Evolutionary conservation across 169 alveolate genomes (phyloP).

Genomic region (Cystoisospora suis): DNA sequence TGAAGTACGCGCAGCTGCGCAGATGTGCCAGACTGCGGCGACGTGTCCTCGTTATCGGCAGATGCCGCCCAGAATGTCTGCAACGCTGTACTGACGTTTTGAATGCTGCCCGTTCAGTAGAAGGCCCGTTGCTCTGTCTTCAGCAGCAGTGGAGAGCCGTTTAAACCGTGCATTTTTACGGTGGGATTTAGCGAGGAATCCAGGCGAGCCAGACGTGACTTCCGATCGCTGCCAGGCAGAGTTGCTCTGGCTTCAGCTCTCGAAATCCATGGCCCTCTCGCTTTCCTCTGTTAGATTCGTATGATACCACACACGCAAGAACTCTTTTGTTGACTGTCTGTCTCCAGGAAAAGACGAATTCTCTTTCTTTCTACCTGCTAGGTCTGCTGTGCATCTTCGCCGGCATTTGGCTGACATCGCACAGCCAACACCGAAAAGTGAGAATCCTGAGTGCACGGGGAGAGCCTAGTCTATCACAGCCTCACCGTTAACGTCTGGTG

Average conservation of each 20-base stretch:
- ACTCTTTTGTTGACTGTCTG: not conserved
- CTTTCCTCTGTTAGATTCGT: not conserved
- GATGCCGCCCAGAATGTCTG: too few species aligned
- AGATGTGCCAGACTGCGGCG: too few species aligned
- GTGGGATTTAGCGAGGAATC: not conserved
- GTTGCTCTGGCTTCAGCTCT: not conserved
- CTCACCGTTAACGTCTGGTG: too few species aligned
- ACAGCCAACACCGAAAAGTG: not conserved
- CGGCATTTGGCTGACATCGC: not conserved
- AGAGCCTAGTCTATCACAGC: too few species aligned
- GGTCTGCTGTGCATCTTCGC: not conserved
- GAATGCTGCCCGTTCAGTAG: too few species aligned
- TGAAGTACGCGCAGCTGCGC: too few species aligned
- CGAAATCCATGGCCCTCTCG: not conserved
- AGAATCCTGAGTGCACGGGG: too few species aligned
- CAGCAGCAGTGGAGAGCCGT: too few species aligned
- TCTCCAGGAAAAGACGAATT: not conserved
- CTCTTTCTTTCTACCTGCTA: not conserved
- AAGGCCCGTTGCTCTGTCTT: too few species aligned
- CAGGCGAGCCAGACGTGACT: not conserved
- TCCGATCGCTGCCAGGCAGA: not conserved
- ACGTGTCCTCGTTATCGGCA: too few species aligned
- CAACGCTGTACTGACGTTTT: too few species aligned
- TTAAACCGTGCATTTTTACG: not conserved
- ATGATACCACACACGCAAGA: not conserved